Evolutionary conservation across 306 rosid genomes (phyloP).

Genomic region (Styphnolobium japonicum): DNA sequence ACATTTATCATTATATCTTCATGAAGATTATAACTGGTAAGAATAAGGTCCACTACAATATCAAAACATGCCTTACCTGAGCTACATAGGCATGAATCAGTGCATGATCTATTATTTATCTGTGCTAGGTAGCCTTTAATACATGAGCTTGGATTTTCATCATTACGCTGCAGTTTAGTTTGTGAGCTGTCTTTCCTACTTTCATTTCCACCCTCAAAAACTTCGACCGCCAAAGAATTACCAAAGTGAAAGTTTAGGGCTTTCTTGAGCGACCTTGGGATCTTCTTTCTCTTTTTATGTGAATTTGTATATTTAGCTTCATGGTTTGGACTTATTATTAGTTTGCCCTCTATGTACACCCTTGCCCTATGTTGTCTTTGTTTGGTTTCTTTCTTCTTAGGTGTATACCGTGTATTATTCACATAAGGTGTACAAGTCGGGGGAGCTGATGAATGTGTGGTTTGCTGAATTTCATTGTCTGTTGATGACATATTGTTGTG

Average conservation of each 20-base stretch:
- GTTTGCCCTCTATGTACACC: slow-evolving; percentile 54
- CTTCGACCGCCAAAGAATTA: too few relatives aligned
- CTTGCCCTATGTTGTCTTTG: slow-evolving; percentile 67
- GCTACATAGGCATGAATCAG: slow-evolving; percentile 4
- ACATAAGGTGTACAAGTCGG: too few relatives aligned
- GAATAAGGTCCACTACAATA: slow-evolving; percentile 10
- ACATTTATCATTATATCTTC: not conserved
- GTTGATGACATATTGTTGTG: too few relatives aligned
- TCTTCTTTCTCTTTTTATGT: slow-evolving; percentile 55
- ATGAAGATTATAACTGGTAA: slow-evolving; percentile 17
- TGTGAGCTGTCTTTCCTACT: slow-evolving; percentile 20
- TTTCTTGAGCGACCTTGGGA: slow-evolving; percentile 44
- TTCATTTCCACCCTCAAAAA: slow-evolving; percentile 20
- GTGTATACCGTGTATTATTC: too few relatives aligned
- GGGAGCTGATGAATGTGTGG: too few relatives aligned
- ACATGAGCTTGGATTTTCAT: slow-evolving; percentile 18
- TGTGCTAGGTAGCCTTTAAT: not conserved
- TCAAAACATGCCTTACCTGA: slow-evolving; percentile 20
- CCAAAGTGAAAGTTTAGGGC: slow-evolving; percentile 45
- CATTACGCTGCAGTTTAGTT: slow-evolving; percentile 14
- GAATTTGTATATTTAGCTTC: slow-evolving; percentile 23
- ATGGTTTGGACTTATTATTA: slow-evolving; percentile 41
- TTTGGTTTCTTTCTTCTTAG: slow-evolving; percentile 51
- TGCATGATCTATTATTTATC: not conserved
- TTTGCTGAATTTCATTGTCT: too few relatives aligned